Percentiles rank a stretch among this genome's conserved stretches.
Conservation (phyloP, 2,329 filamentous ascomycete genomes). For the Emericellopsis cladophorae region DNA sequence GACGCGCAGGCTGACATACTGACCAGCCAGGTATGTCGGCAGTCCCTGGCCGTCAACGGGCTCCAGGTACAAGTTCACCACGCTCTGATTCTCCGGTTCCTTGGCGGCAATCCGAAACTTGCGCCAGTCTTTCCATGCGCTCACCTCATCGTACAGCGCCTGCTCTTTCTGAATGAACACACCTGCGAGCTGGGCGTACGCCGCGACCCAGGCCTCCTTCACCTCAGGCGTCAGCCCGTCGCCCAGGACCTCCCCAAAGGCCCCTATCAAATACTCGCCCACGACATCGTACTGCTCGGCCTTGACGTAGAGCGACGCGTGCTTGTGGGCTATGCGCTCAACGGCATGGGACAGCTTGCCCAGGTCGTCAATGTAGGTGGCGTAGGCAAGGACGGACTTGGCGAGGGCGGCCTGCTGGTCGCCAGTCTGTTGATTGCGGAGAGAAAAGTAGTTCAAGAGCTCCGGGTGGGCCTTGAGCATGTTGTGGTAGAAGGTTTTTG, state of each 20-base stretch:
- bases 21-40: conserved; percentile 53
- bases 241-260: conserved; percentile 56
- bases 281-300: conserved; percentile 62
- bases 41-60: conserved; percentile 45
- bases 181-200: conserved; percentile 58
- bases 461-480: conserved; percentile 51
- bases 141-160: conserved; percentile 41
- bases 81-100: conserved; percentile 42
- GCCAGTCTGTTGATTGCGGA: conserved; percentile 53
- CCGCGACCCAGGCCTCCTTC: conserved; percentile 57
- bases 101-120: conserved; percentile 45
- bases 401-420: conserved; percentile 61
- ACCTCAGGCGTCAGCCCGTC: conserved; percentile 54
- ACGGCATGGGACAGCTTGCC: conserved; percentile 40
- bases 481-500: conserved; percentile 59
- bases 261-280: conserved; percentile 52
- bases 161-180: conserved; percentile 56
- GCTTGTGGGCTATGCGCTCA: conserved; percentile 66
- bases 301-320: conserved; percentile 56
- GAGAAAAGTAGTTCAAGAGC: conserved; percentile 59
- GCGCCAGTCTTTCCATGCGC: conserved; percentile 33
- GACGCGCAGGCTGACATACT: conserved; percentile 58
- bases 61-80: conserved; percentile 59
- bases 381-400: conserved; percentile 58
- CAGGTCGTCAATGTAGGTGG: conserved; percentile 58